Percentiles rank a stretch among this genome's conserved stretches.
Evolutionary conservation across 2,329 filamentous ascomycete genomes (phyloP).

Genomic region (Alternaria consortialis): DNA sequence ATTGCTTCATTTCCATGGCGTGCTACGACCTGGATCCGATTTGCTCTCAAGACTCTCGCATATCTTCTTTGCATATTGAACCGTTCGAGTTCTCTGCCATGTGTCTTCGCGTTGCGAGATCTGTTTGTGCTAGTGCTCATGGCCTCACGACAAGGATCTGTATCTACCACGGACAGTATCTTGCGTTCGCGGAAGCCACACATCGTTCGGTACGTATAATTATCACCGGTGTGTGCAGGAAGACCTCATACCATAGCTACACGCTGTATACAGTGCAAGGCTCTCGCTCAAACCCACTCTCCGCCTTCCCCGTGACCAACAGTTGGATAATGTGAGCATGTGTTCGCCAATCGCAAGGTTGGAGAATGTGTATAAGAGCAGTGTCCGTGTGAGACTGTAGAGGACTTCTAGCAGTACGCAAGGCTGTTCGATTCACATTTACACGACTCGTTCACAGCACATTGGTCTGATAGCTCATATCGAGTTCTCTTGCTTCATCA

Average conservation of each 20-base stretch:
- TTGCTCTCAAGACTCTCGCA: background rate
- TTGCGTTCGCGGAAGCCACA: background rate
- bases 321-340: background rate
- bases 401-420: background rate
- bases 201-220: background rate
- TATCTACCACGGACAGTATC: background rate
- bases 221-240: background rate
- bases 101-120: background rate
- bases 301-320: background rate
- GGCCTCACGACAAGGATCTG: background rate
- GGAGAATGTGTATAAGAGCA: background rate
- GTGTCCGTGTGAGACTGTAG: background rate
- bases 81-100: background rate
- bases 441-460: background rate
- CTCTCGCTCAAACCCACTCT: background rate
- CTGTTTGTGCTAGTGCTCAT: constrained; percentile 4
- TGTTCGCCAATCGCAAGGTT: background rate
- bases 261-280: background rate
- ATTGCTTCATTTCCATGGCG: background rate
- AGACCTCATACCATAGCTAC: background rate
- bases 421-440: background rate
- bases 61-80: background rate
- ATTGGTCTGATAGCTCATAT: background rate
- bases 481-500: background rate
- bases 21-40: constrained; percentile 14